Percentiles rank a stretch among this genome's conserved stretches.
These are phyloP conservation scores for Puccinia brachypodii DNA, from an alignment of 1,284 basidiomycete species.

Conservation along the genomic window DNA sequence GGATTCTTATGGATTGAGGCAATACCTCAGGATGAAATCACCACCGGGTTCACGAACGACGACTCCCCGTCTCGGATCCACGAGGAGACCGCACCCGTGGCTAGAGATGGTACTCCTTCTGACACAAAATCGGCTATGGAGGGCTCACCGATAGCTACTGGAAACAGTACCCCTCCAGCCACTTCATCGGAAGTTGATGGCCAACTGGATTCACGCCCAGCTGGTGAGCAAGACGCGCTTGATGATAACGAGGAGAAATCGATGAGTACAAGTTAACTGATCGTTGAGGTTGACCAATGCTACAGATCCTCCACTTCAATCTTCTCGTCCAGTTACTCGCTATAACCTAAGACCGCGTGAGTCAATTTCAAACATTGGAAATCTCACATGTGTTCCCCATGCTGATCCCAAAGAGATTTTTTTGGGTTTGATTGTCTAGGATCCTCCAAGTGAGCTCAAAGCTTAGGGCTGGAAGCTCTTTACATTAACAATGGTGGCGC, in stretches of 20 bases:
- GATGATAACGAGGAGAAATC: not conserved
- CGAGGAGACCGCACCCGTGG: not conserved
- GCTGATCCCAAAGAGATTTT: too few relatives aligned
- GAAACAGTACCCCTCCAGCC: not conserved
- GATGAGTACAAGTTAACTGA: not conserved
- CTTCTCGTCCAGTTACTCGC: not conserved
- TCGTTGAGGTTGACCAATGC: not conserved
- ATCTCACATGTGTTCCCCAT: too few relatives aligned
- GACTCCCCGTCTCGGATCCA: not conserved
- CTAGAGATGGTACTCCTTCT: not conserved
- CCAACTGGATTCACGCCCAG: not conserved
- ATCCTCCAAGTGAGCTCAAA: too few relatives aligned
- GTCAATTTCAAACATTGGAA: not conserved
- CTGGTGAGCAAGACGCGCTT: not conserved
- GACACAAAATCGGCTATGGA: not conserved
- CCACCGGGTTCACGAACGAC: not conserved
- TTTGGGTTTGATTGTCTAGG: too few relatives aligned
- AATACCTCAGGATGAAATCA: not conserved
- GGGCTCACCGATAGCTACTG: not conserved
- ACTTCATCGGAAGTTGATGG: not conserved
- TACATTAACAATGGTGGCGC: too few relatives aligned
- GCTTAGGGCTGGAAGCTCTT: too few relatives aligned
- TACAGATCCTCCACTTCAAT: not conserved
- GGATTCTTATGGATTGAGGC: not conserved
- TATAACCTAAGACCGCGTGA: not conserved